Percentiles rank a stretch among this genome's conserved stretches.
Conservation (phyloP, 371 early-diverging fungal species). For the Capniomyces stellatus region DNA sequence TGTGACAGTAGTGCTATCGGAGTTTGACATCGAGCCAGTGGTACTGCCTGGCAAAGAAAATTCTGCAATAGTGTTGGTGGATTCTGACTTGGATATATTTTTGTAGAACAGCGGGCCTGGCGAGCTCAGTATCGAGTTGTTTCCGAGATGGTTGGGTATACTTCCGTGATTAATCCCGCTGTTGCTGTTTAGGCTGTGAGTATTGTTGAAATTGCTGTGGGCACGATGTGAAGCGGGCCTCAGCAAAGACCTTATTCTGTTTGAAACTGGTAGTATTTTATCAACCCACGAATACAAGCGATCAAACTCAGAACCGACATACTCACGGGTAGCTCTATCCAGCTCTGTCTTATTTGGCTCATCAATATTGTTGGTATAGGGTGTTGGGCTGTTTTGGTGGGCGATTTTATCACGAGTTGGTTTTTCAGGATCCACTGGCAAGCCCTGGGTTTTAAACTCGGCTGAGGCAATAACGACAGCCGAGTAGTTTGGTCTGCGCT, state of each 20-base stretch:
- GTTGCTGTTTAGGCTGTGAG: neutral
- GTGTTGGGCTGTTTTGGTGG: too few species aligned
- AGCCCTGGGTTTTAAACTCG: too few species aligned
- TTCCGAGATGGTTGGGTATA: too few species aligned
- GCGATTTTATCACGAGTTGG: neutral
- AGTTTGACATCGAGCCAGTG: too few species aligned
- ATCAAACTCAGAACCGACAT: slow-evolving; percentile 27
- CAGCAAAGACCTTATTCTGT: neutral
- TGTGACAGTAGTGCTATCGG: too few species aligned
- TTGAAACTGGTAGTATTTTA: neutral
- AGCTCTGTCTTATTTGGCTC: slow-evolving; percentile 5
- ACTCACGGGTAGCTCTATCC: slow-evolving; percentile 20
- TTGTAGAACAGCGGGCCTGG: too few species aligned
- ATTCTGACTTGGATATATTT: too few species aligned
- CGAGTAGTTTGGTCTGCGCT: slow-evolving; percentile 25
- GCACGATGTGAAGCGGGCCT: neutral
- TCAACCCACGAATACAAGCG: slow-evolving; percentile 24
- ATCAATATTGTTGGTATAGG: neutral
- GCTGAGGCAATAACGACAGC: slow-evolving; percentile 5
- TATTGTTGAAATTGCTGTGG: neutral
- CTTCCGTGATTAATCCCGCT: neutral
- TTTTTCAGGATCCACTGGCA: neutral
- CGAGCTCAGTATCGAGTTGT: too few species aligned
- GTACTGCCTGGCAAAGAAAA: too few species aligned
- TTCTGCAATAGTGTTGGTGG: too few species aligned